Conservation (phyloP, 2,329 filamentous ascomycete species). For the Cephalotrichum gorgonifer region DNA sequence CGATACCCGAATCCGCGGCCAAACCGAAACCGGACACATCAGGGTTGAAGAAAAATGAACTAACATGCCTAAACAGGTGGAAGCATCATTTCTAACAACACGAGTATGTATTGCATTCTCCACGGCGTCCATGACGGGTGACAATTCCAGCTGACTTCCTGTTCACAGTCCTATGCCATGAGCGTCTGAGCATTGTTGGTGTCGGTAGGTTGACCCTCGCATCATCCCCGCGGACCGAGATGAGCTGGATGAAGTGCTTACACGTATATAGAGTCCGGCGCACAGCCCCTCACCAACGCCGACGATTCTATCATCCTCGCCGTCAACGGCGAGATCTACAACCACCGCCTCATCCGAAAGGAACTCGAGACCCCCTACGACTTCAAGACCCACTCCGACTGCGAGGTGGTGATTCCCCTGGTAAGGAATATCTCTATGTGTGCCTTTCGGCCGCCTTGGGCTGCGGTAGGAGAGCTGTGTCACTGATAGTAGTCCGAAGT, state of each 20-base stretch:
- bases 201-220: slow-evolving; percentile 54
- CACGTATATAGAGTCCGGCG: slow-evolving; percentile 63
- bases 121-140: not conserved
- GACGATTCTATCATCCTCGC: slow-evolving; percentile 82
- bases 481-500: slow-evolving; percentile 38
- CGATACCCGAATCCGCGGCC: too few relatives aligned
- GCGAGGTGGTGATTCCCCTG: slow-evolving; percentile 96
- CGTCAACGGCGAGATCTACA: slow-evolving; percentile 99
- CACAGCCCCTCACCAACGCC: slow-evolving; percentile 88
- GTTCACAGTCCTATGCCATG: slow-evolving; percentile 75
- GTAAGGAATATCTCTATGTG: slow-evolving; percentile 38
- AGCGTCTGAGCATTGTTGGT: slow-evolving; percentile 94
- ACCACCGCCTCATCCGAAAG: slow-evolving; percentile 93
- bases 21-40: too few relatives aligned
- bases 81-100: slow-evolving; percentile 81
- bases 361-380: slow-evolving; percentile 72
- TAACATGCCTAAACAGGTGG: slow-evolving; percentile 49
- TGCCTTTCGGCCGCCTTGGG: not conserved
- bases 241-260: slow-evolving; percentile 10
- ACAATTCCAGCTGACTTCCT: not conserved
- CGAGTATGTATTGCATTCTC: slow-evolving; percentile 65
- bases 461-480: not conserved
- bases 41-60: slow-evolving; percentile 3
- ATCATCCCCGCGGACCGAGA: slow-evolving; percentile 3
- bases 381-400: slow-evolving; percentile 98